A percentile compares a stretch with the other conserved stretches of the same genome.
phyloP scores from a whole-genome alignment of 139 green algal genomes.

The Chlorella vulgaris region DNA sequence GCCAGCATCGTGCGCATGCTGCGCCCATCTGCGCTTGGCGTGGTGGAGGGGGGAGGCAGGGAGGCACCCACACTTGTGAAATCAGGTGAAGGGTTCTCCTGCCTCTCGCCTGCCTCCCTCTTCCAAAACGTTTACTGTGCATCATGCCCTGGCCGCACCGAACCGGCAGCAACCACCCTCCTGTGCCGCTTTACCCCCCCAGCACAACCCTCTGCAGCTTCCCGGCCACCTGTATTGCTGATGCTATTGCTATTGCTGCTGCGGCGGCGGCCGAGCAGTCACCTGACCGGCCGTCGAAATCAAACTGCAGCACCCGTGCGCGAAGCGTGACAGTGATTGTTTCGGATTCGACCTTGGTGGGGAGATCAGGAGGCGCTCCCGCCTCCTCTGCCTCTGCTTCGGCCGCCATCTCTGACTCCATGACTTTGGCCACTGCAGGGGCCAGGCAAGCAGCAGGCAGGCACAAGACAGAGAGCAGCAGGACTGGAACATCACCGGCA shows the following conservation, averaged over 20 bases:
- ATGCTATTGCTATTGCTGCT: not conserved
- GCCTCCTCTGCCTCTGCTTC: slow-evolving; percentile 34
- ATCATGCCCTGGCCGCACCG: too few species aligned
- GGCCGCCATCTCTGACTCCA: slow-evolving; percentile 32
- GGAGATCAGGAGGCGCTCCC: slow-evolving; percentile 21
- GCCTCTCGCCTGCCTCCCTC: too few species aligned
- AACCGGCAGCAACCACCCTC: too few species aligned
- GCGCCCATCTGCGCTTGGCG: slow-evolving; percentile 49
- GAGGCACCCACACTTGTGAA: too few species aligned
- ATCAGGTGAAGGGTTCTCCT: not conserved
- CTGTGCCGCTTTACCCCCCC: too few species aligned
- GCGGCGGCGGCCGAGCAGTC: too few species aligned
- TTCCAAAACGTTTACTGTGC: too few species aligned
- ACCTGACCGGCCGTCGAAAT: slow-evolving; percentile 64
- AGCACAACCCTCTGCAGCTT: not conserved
- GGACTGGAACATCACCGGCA: too few species aligned
- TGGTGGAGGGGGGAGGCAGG: not conserved
- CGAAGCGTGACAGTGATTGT: slow-evolving; percentile 49
- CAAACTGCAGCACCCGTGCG: slow-evolving; percentile 59
- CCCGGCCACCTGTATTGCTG: not conserved
- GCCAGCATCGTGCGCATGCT: slow-evolving; percentile 66
- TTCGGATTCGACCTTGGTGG: slow-evolving; percentile 71
- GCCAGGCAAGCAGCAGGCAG: too few species aligned
- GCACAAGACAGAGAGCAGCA: too few species aligned
- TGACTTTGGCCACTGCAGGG: slow-evolving; percentile 13